phyloP scores from a whole-genome alignment of 1,284 basidiomycete genomes.

The Thelephora terrestris region DNA sequence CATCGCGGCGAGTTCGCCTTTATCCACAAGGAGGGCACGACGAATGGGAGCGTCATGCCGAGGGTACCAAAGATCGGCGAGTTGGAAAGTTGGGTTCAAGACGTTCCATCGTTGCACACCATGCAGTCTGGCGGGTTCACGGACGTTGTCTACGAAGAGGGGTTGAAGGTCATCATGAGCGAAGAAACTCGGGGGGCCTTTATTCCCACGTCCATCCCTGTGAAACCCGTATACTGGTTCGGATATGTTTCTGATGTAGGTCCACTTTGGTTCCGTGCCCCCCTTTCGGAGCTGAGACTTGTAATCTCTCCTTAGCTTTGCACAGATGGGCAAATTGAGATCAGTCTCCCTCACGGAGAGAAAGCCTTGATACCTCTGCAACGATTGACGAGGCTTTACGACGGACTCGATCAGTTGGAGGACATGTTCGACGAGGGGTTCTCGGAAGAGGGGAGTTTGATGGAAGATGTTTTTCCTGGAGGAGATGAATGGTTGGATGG shows the following conservation, averaged over 20 bases:
- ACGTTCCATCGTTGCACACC: constrained; percentile 35
- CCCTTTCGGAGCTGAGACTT: background rate
- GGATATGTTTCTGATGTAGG: constrained; percentile 71
- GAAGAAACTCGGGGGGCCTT: constrained; percentile 24
- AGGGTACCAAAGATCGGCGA: constrained; percentile 72
- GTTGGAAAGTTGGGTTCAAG: constrained; percentile 66
- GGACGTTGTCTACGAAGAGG: constrained; percentile 15
- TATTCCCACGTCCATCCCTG: too few relatives aligned
- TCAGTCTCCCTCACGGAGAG: constrained; percentile 49
- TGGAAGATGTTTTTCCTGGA: too few relatives aligned
- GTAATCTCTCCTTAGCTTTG: constrained; percentile 37
- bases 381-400: constrained; percentile 60
- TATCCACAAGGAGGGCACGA: constrained; percentile 52
- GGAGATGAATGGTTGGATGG: constrained; percentile 21
- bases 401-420: constrained; percentile 70
- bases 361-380: constrained; percentile 44
- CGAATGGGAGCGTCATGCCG: constrained; percentile 58
- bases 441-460: constrained; percentile 20
- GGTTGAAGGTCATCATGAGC: constrained; percentile 46
- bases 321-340: constrained; percentile 57
- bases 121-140: constrained; percentile 17
- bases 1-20: constrained; percentile 80
- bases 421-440: constrained; percentile 51
- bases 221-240: constrained; percentile 45
- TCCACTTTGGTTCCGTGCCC: constrained; percentile 8